These are phyloP conservation scores for Urtica urens DNA, from an alignment of 306 rosid genomes.

Conservation along the genomic window DNA sequence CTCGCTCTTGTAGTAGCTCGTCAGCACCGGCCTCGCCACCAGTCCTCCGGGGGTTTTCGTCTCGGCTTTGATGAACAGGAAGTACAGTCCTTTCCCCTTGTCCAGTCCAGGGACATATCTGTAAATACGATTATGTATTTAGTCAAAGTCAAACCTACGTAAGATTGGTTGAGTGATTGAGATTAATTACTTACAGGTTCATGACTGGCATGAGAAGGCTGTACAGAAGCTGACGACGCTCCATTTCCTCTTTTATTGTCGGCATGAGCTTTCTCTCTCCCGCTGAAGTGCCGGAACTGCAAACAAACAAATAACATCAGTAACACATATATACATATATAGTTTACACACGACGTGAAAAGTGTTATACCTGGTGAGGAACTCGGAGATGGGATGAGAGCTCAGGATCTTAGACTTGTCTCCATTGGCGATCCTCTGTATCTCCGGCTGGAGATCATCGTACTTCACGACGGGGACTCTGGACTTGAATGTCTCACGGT, in stretches of 20 bases:
- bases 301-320: neutral
- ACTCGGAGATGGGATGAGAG: constrained; percentile 70
- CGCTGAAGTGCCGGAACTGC: constrained; percentile 93
- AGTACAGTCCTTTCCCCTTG: constrained; percentile 82
- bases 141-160: neutral
- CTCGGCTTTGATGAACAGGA: constrained; percentile 68
- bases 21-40: constrained; percentile 81
- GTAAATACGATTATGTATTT: neutral
- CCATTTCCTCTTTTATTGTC: constrained; percentile 58
- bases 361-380: constrained; percentile 58
- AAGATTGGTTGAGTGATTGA: neutral
- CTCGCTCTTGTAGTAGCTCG: constrained; percentile 78
- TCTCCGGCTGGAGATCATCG: constrained; percentile 68
- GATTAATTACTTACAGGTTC: constrained; percentile 38
- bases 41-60: constrained; percentile 70
- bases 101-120: constrained; percentile 69
- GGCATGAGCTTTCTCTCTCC: constrained; percentile 93
- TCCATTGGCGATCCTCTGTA: constrained; percentile 81
- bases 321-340: neutral
- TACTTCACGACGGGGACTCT: constrained; percentile 59
- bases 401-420: constrained; percentile 66
- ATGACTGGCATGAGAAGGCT: constrained; percentile 86
- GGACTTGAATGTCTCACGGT: constrained; percentile 54
- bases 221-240: constrained; percentile 67
- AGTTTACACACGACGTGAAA: neutral